A percentile compares a stretch with the other conserved stretches of the same genome.
phyloP scores from a whole-genome alignment of 305 asterid species.

The Solanum aculeatissimum region DNA sequence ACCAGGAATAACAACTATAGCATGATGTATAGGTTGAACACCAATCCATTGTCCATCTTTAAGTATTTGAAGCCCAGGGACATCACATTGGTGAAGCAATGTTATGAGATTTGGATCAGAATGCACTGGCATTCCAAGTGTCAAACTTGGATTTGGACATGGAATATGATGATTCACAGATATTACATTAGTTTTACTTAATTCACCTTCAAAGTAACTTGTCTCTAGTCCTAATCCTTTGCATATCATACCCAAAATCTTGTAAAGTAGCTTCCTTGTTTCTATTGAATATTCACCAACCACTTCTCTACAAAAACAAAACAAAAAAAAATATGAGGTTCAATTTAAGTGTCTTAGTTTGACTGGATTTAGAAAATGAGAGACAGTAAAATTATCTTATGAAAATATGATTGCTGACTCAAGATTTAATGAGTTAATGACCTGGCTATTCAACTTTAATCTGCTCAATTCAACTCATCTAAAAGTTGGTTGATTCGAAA shows the following conservation, averaged over 20 bases:
- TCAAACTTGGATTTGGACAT: conserved; percentile 56
- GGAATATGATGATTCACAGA: conserved; percentile 48
- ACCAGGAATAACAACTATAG: conserved; percentile 47
- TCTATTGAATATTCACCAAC: conserved; percentile 14
- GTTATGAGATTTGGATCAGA: conserved; percentile 55
- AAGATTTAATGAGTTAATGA: neutral
- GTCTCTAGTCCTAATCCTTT: conserved; percentile 19
- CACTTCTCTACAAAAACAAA: neutral
- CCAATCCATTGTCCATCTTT: conserved; percentile 46
- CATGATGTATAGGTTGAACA: conserved; percentile 32
- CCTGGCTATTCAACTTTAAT: neutral
- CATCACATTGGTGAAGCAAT: conserved; percentile 37
- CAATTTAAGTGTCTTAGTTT: neutral
- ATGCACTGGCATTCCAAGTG: conserved; percentile 50
- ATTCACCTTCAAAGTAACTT: conserved; percentile 29
- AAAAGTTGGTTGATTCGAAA: neutral
- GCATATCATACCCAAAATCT: conserved; percentile 13
- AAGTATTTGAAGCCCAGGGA: conserved; percentile 44
- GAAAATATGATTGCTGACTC: neutral
- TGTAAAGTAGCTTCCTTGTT: conserved; percentile 9
- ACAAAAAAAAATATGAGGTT: neutral
- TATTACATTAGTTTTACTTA: conserved; percentile 40
- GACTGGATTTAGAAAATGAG: neutral
- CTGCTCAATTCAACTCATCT: neutral
- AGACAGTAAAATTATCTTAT: neutral